Evolutionary conservation across 2,329 filamentous ascomycete species (phyloP), one percentile per base, ranked within the genome.

Genomic region (Ophiosphaerella herpotricha): DNA sequence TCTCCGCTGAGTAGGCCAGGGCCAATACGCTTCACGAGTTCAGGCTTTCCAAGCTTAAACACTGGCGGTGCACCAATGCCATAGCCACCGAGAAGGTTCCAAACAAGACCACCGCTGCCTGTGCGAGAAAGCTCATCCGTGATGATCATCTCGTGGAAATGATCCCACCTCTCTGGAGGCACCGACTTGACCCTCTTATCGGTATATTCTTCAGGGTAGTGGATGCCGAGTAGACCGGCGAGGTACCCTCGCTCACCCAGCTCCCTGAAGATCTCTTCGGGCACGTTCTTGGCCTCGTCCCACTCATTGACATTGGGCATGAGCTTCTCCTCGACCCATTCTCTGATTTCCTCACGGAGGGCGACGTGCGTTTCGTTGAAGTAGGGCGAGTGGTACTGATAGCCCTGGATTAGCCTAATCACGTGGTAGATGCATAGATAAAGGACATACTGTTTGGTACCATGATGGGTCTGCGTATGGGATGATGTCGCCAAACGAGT

Each of bases 81-180:
- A 71, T 90, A 97, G n/a, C 94, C 94, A 62, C 93, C 94, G 57
- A 97, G 88, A 66, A 97, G 79, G 75, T 96, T 96, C 94, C 94
- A 97, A 18, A 97, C 91, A 57, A 97, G 88, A 50, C 94, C 94
- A 67, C 94, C 94, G 40, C 90, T 95, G 48, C 88, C 94, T 43
- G 86, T 81, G 47, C 94, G 90, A 34, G 90, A 96, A 38, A 99
- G 79, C 82, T 99, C 94, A 64, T 99, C 94, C 1, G 93, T 97
- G 52, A 99, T 73, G 38, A 97, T 82, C 84, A 97, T 83, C 82
- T 99, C 94, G 77, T 99, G 94, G 86, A 97, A 99, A 38, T 96
- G 84, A 78, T 99, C 94, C 93, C 93, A 99, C 73, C 94, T 87
- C 77, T 97, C 91, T 0, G 89, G 80, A 0, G 88, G 75, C 11